These are phyloP conservation scores for Lepidium campestre DNA, from an alignment of 441 rosid species.

Conservation along the genomic window DNA sequence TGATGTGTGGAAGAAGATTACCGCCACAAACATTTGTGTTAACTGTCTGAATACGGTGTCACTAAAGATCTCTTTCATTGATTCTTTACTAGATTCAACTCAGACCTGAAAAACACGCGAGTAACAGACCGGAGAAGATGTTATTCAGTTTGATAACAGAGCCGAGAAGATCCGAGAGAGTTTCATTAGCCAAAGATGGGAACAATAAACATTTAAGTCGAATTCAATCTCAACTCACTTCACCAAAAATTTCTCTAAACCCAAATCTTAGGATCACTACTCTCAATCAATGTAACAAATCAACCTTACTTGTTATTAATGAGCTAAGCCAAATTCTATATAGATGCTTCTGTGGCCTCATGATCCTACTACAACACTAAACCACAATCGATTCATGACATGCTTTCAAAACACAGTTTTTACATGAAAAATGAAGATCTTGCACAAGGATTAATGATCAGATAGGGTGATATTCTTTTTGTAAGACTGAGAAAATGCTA, in stretches of 20 bases:
- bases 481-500: neutral
- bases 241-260: neutral
- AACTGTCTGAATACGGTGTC: slow-evolving; percentile 57
- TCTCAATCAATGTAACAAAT: neutral
- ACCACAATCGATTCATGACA: neutral
- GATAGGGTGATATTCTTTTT: neutral
- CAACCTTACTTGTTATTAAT: neutral
- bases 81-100: slow-evolving; percentile 3
- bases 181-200: neutral
- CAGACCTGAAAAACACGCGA: slow-evolving; percentile 37
- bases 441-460: neutral
- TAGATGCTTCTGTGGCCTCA: neutral
- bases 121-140: slow-evolving; percentile 34
- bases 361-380: neutral
- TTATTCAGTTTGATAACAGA: neutral
- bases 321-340: neutral
- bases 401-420: neutral
- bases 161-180: neutral
- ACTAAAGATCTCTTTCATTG: slow-evolving; percentile 52
- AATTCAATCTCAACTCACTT: neutral
- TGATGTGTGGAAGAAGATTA: slow-evolving; percentile 69
- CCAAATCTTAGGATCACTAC: neutral
- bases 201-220: neutral
- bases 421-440: neutral
- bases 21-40: slow-evolving; percentile 44